phyloP scores from a whole-genome alignment of 495 filamentous ascomycete species.

The Letharia lupina region DNA sequence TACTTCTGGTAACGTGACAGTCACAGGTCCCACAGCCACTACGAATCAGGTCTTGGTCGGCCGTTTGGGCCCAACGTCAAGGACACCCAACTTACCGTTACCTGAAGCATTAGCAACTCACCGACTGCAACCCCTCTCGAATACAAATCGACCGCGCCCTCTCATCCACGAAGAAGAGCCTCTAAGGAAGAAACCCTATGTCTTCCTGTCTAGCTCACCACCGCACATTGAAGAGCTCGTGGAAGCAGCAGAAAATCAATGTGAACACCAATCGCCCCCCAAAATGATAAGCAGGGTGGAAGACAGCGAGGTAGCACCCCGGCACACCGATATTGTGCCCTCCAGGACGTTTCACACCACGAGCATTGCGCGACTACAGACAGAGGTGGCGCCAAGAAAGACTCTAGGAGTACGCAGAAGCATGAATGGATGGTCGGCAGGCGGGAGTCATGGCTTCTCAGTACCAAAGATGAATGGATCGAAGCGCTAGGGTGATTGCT shows the following conservation, averaged over 20 bases:
- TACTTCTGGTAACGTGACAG: not conserved
- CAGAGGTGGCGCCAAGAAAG: constrained; percentile 31
- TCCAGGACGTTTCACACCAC: constrained; percentile 46
- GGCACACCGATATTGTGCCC: constrained; percentile 27
- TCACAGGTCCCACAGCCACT: not conserved
- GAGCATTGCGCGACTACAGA: constrained; percentile 37
- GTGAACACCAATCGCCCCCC: not conserved
- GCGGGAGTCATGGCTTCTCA: constrained; percentile 19
- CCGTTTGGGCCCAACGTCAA: not conserved
- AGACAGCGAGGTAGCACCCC: not conserved
- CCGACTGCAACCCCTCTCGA: constrained; percentile 21
- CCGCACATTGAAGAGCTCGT: constrained; percentile 21
- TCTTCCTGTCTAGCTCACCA: constrained; percentile 41
- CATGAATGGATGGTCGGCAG: constrained; percentile 48
- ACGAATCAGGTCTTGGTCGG: not conserved
- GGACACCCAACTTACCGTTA: constrained; percentile 12
- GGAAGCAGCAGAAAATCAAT: constrained; percentile 9
- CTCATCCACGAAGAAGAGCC: constrained; percentile 6
- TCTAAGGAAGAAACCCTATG: constrained; percentile 26
- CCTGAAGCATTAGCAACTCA: constrained; percentile 24
- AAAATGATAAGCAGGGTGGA: not conserved
- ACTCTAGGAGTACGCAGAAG: constrained; percentile 53
- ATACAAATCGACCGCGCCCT: constrained; percentile 23
- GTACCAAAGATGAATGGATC: constrained; percentile 13
- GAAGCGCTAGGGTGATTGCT: not conserved